These are phyloP conservation scores for Dalbergia oliveri DNA, from an alignment of 306 rosid species.

Conservation along the genomic window DNA sequence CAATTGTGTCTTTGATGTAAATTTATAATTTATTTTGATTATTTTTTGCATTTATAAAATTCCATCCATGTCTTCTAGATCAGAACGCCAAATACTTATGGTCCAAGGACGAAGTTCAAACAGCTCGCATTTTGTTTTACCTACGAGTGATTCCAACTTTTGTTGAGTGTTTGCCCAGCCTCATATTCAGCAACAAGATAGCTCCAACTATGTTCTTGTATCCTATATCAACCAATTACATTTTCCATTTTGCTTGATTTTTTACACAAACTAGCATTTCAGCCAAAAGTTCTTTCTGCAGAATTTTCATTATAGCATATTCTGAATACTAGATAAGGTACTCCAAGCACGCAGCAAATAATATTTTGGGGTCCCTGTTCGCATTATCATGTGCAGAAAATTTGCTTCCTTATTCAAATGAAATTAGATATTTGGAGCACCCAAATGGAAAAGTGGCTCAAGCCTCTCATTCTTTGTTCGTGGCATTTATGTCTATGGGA, in stretches of 20 bases:
- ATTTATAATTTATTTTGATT: not conserved
- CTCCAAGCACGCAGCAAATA: slow-evolving; percentile 4
- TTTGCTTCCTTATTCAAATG: slow-evolving; percentile 55
- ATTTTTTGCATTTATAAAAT: slow-evolving; percentile 24
- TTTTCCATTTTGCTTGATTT: not conserved
- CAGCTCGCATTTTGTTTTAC: slow-evolving; percentile 82
- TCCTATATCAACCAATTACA: slow-evolving; percentile 58
- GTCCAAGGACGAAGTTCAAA: slow-evolving; percentile 89
- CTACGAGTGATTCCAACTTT: slow-evolving; percentile 88
- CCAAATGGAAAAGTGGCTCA: slow-evolving; percentile 83
- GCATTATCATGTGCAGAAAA: slow-evolving; percentile 26
- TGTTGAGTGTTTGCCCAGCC: slow-evolving; percentile 71
- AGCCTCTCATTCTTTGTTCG: slow-evolving; percentile 86
- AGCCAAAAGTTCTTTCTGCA: slow-evolving; percentile 19
- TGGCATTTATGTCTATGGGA: slow-evolving; percentile 71
- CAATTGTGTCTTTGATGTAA: not conserved
- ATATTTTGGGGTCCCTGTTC: slow-evolving; percentile 31
- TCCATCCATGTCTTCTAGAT: slow-evolving; percentile 38
- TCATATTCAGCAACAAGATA: slow-evolving; percentile 61
- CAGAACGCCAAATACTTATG: slow-evolving; percentile 69
- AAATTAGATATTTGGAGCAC: slow-evolving; percentile 86
- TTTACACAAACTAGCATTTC: not conserved
- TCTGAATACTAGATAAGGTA: slow-evolving; percentile 5
- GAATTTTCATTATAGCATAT: slow-evolving; percentile 20
- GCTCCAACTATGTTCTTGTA: slow-evolving; percentile 93